Percentiles rank a stretch among this genome's conserved stretches.
Conservation (phyloP, 768 basidiomycete species). For the Tubosaeta sp. region DNA sequence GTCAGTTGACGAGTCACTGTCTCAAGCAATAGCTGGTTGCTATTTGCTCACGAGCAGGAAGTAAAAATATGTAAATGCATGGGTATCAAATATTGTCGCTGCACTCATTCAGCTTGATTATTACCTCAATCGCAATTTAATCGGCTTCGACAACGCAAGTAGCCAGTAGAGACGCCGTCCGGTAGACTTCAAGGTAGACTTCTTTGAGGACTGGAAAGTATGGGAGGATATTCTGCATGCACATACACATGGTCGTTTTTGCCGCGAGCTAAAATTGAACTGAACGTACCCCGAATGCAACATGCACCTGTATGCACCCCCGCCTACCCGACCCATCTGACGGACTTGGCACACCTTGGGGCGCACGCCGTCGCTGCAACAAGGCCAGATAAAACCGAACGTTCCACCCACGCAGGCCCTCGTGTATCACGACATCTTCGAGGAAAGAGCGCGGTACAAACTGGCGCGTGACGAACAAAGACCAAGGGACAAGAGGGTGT, state of each 20-base stretch:
- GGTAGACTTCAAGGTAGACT: slow-evolving; percentile 58
- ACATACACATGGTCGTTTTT: neutral
- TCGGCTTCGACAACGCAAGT: too few species aligned
- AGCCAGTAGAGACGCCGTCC: too few species aligned
- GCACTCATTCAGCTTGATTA: too few species aligned
- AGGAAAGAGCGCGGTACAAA: slow-evolving; percentile 58
- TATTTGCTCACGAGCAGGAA: too few species aligned
- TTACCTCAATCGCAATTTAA: too few species aligned
- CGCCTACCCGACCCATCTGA: neutral
- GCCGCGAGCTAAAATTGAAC: neutral
- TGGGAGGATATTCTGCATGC: slow-evolving; percentile 57
- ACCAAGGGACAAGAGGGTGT: too few species aligned
- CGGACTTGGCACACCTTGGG: too few species aligned
- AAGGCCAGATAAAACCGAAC: slow-evolving; percentile 64
- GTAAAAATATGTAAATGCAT: too few species aligned
- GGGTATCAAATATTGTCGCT: too few species aligned
- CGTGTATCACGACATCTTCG: slow-evolving; percentile 50
- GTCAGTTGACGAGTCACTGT: too few species aligned
- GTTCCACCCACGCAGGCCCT: slow-evolving; percentile 69
- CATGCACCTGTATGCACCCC: slow-evolving; percentile 9
- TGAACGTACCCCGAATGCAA: slow-evolving; percentile 56
- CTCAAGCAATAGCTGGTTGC: too few species aligned
- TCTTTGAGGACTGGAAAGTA: slow-evolving; percentile 54
- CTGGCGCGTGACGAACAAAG: too few species aligned
- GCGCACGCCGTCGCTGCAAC: slow-evolving; percentile 22